Evolutionary conservation across 257 asterid genomes (phyloP).

Genomic region (Gentiana dahurica): DNA sequence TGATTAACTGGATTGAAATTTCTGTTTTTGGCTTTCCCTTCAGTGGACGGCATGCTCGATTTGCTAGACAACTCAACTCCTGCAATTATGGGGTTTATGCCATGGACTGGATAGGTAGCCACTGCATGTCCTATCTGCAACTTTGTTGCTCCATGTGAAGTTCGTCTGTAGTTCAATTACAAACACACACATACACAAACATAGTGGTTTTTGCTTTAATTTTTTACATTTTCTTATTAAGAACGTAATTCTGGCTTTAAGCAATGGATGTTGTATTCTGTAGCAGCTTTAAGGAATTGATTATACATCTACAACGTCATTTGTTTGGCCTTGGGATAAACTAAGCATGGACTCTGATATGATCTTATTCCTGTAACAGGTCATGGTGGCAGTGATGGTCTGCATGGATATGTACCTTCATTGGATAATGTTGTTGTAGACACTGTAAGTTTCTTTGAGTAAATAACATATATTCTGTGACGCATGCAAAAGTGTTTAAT

Average conservation of each 20-base stretch:
- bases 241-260: not conserved
- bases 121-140: slow-evolving; percentile 2
- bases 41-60: slow-evolving; percentile 85
- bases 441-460: slow-evolving; percentile 50
- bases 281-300: too few species aligned
- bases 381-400: slow-evolving; percentile 99
- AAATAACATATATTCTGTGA: too few species aligned
- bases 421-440: slow-evolving; percentile 94
- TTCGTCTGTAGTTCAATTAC: not conserved
- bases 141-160: not conserved
- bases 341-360: not conserved
- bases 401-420: slow-evolving; percentile 98
- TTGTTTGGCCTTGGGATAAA: too few species aligned
- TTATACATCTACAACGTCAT: too few species aligned
- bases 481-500: too few species aligned
- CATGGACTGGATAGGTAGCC: slow-evolving; percentile 94
- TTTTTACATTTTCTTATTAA: not conserved
- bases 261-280: not conserved
- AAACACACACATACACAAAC: not conserved
- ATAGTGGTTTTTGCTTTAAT: not conserved
- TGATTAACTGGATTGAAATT: not conserved
- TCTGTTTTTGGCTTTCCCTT: not conserved
- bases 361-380: slow-evolving; percentile 34
- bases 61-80: slow-evolving; percentile 74
- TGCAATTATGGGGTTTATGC: slow-evolving; percentile 85